phyloP scores from a whole-genome alignment of 805 yeast species.

The Candida coquimbonensis region DNA sequence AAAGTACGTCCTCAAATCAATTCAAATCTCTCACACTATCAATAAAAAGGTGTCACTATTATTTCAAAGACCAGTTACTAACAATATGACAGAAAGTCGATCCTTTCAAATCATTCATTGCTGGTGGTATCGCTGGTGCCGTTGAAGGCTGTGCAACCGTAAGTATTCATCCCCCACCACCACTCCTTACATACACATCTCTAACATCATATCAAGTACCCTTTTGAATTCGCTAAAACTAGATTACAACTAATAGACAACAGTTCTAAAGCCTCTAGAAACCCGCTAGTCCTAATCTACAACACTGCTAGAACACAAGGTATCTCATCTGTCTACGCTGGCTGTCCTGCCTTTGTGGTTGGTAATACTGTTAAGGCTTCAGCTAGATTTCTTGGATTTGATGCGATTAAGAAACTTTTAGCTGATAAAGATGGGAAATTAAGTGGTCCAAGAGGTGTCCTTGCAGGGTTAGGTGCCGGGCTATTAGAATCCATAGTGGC shows the following conservation, averaged over 20 bases:
- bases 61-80: too few relatives aligned
- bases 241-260: constrained; percentile 77
- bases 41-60: neutral
- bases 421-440: constrained; percentile 82
- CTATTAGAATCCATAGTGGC: constrained; percentile 86
- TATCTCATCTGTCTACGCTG: constrained; percentile 71
- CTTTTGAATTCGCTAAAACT: constrained; percentile 96
- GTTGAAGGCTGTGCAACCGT: constrained; percentile 80
- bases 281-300: constrained; percentile 76
- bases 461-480: constrained; percentile 98
- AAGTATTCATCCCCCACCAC: constrained; percentile 3
- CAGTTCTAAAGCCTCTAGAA: constrained; percentile 57
- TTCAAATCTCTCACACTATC: too few relatives aligned
- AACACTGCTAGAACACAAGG: constrained; percentile 77
- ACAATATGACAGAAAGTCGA: constrained; percentile 36
- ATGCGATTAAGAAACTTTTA: constrained; percentile 68
- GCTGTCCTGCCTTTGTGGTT: constrained; percentile 93
- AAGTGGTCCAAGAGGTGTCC: constrained; percentile 83
- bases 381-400: constrained; percentile 91
- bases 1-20: too few relatives aligned
- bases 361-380: constrained; percentile 96
- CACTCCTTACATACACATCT: neutral
- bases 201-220: constrained; percentile 39
- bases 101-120: constrained; percentile 77
- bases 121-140: constrained; percentile 97